Conservation (phyloP, 306 rosid genomes). For the Castanea sativa region DNA sequence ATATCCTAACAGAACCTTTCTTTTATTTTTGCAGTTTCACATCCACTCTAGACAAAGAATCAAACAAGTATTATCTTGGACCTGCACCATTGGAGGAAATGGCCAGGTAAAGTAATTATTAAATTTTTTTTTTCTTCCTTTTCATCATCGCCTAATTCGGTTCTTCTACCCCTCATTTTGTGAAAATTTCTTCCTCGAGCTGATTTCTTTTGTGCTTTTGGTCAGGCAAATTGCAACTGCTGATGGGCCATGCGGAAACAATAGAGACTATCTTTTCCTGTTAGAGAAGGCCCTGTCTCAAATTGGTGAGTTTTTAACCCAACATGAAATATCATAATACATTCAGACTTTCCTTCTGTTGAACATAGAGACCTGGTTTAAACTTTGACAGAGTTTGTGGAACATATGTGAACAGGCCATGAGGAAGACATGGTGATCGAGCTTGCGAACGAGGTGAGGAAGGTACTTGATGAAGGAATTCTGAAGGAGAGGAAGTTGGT, state of each 20-base stretch:
- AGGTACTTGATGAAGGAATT: conserved; percentile 54
- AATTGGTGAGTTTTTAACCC: conserved; percentile 51
- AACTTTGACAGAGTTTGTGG: background rate
- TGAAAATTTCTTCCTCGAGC: background rate
- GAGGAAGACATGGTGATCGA: conserved; percentile 83
- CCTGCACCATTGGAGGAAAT: conserved; percentile 89
- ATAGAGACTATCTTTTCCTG: conserved; percentile 74
- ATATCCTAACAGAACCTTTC: conserved; percentile 14
- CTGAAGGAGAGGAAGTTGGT: conserved; percentile 50
- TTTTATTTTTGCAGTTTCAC: conserved; percentile 62
- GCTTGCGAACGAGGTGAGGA: conserved; percentile 90
- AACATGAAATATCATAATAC: background rate
- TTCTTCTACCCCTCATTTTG: background rate
- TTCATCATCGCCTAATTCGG: too few species aligned
- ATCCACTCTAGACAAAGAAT: conserved; percentile 77
- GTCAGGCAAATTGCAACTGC: conserved; percentile 97
- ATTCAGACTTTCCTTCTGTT: background rate
- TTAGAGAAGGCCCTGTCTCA: conserved; percentile 83
- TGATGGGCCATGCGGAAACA: conserved; percentile 94
- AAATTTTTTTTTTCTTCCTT: background rate
- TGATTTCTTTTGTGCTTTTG: background rate
- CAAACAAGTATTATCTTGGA: conserved; percentile 87
- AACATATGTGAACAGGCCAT: conserved; percentile 55
- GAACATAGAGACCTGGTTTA: background rate
- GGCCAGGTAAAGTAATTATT: conserved; percentile 61